Base-by-base conservation (phyloP, 495 filamentous ascomycete genomes). In the Penicillium manginii region DNA sequence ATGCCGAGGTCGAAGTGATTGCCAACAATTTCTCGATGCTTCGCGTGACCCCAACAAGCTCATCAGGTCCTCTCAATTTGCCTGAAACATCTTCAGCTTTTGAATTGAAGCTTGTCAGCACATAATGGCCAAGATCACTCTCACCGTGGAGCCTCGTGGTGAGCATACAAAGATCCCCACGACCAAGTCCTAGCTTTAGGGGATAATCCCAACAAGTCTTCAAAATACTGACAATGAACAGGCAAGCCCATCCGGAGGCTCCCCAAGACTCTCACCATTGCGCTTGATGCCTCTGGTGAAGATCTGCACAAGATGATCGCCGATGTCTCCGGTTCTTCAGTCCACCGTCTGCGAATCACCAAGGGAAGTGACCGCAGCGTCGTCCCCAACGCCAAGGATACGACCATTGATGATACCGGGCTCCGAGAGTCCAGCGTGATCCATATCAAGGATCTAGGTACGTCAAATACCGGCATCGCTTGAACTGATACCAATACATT, bases 381-480 rank as follows among this genome's bases (percentile, higher is more conserved):
- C 52, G 81, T 97, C 47, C 84, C 88, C n/a, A 86, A 86, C 64
- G 84, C 85, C 55, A 85, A 86, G 68, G 83, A 87, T 40, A 67
- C 89, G 17, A 81, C 80, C 9, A 73, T 89, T 32, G 78, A 88
- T 45, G 80, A 85, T 49, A 78, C 80, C 1, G 89, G 88, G 0
- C 79, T 98, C 15, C 74, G 82, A 43, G 82, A 89, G 37, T 81
- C 84, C 22, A 88, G 86, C 58, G 84, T 88, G 55, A 81, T 98
- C 26, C 84, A 92, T 63, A 90, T 97, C 58, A 98, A 98, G 75
- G 94, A 98, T 68, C 83, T 98, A 4, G 92, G 92, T 96, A 83
- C 60, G 85, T 19, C 17, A 2, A 17, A 3, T 68, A 39, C 26
- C 6, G 9, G 26, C 26, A 1, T 12, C 18, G 23, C 31, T 50